phyloP scores from a whole-genome alignment of 306 rosid species.

The Lupinus albus region DNA sequence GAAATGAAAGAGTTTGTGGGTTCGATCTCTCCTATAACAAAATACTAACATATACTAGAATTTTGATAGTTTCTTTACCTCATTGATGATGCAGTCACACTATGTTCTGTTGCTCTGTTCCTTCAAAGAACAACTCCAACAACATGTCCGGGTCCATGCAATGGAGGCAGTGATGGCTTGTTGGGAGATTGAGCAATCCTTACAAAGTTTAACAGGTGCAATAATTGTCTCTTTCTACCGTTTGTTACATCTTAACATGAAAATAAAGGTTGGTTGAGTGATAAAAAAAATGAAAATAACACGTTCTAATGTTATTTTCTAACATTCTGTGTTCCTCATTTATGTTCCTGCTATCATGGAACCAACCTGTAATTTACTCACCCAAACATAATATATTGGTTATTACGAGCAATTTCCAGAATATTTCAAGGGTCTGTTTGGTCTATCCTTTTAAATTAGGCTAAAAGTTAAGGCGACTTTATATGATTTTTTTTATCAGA shows the following conservation, averaged over 20 bases:
- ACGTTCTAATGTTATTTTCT: conserved; percentile 11
- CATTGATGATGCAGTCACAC: conserved; percentile 66
- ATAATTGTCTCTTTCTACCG: conserved; percentile 4
- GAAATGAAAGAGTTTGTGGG: too few species aligned
- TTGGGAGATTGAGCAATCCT: conserved; percentile 98
- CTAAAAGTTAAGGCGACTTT: background rate
- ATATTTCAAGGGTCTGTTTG: background rate
- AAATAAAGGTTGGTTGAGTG: conserved; percentile 6
- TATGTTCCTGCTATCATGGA: conserved; percentile 13
- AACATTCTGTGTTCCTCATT: conserved; percentile 2
- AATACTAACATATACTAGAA: too few species aligned
- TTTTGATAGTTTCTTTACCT: conserved; percentile 29
- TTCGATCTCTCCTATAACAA: too few species aligned
- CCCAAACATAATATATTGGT: background rate
- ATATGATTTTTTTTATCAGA: background rate
- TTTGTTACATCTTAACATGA: conserved; percentile 19
- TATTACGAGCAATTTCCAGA: conserved; percentile 15
- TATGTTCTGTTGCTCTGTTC: conserved; percentile 95
- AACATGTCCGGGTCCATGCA: conserved; percentile 95
- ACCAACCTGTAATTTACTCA: background rate
- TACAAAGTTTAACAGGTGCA: conserved; percentile 91
- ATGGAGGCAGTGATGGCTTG: conserved; percentile 99
- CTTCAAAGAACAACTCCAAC: conserved; percentile 96
- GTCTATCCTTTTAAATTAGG: background rate
- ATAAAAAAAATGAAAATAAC: conserved; percentile 17